Evolutionary conservation across 2,329 filamentous ascomycete species (phyloP), one percentile per base, ranked within the genome.

Genomic region (Diaporthe ampelina): DNA sequence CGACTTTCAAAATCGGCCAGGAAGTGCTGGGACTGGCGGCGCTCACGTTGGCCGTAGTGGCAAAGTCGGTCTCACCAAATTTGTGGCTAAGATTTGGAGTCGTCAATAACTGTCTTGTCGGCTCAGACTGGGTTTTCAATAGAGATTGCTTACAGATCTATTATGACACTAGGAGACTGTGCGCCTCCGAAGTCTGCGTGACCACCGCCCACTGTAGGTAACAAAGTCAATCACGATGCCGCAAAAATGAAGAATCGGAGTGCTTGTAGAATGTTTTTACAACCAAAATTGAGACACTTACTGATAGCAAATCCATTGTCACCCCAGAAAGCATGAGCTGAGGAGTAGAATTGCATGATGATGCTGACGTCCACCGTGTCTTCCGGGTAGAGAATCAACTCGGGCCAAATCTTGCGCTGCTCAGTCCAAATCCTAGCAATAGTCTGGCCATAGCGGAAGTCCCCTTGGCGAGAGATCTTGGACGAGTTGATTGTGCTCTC

Each of bases 341-440:
- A 59, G 19, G 73, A 74, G 19, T 74, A 74, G 52, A 74, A 74
- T n/a, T 74, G 73, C 73, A 74, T 59, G 29, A 74, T 59, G 37
- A 72, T 32, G 37, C 73, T 74, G 48, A 74, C 58, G 29, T 74
- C 68, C 17, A 54, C 32, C 1, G 73, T 52, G 29, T 70, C 40
- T 32, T 72, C 68, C 9, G 73, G 73, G 52, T 74, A 74, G 29
- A 74, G 48, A 26, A 74, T 74, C 37, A 58, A 15, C 37, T 74
- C 73, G 32, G 73, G 73, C 73, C 73, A 74, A 8, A 50, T 45
- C 58, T 74, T 63, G 37, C 68, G 73, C 68, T 74, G 73, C 58
- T 74, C 45, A 13, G 67, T 65, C 73, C 73, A 74, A 10, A 72
- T 45, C n/a, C 73, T 56, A 11, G 57, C 73, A 32, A 74, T 71